Conservation (phyloP, 2,329 filamentous ascomycete species). For the Fusarium drepaniforme region DNA sequence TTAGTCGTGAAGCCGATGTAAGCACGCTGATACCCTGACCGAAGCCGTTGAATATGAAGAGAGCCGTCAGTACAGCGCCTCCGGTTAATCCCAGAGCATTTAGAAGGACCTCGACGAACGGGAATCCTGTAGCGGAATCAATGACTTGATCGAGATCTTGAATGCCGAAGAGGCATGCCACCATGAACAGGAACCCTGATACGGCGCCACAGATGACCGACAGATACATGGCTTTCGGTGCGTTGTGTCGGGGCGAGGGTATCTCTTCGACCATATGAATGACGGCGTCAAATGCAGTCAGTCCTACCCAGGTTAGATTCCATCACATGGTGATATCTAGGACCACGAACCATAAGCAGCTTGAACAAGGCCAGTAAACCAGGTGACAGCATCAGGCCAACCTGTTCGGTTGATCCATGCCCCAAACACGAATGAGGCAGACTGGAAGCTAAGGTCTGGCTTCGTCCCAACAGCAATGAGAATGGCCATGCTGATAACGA, state of each 20-base stretch:
- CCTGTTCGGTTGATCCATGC: not conserved
- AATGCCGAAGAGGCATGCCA: not conserved
- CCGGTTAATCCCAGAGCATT: not conserved
- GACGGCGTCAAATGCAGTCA: not conserved
- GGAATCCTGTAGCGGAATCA: not conserved
- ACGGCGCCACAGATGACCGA: not conserved
- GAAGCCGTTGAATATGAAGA: not conserved
- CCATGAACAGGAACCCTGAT: not conserved
- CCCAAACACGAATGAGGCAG: not conserved
- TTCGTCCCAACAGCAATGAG: not conserved
- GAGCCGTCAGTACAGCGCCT: not conserved
- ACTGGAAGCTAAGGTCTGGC: not conserved
- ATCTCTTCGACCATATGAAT: not conserved
- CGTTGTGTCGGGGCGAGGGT: not conserved
- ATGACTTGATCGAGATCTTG: not conserved
- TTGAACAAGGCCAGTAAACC: not conserved
- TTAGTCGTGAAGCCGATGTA: not conserved
- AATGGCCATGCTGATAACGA: not conserved
- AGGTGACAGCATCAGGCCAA: not conserved
- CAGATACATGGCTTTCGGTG: not conserved
- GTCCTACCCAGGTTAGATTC: not conserved
- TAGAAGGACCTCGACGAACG: not conserved
- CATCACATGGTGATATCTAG: not conserved
- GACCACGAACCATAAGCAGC: not conserved
- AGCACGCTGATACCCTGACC: not conserved